Base-by-base conservation (phyloP, 805 yeast species). In the Candida succiphila region DNA sequence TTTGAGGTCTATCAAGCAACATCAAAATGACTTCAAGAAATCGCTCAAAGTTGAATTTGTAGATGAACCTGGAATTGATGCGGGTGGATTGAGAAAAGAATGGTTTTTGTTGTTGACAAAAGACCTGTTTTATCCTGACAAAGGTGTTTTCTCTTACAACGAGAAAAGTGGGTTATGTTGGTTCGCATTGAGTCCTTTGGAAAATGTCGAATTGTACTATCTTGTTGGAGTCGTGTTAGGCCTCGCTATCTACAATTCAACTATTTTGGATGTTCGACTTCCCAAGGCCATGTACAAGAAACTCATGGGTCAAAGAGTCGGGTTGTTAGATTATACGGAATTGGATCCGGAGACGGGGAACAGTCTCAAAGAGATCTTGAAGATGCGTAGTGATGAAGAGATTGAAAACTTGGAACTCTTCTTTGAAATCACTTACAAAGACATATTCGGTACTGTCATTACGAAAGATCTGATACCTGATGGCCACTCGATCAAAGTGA, bases 31-130 rank as follows among this genome's bases (percentile, higher is more conserved):
- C 46, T 62, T 87, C 37, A 75, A 80, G 45, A 87, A 88, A 48
- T 71, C 85, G 2, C 56, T 89, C 21, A 69, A 75, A 40, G 79
- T 92, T 7, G 88, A 83, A 45, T 89, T 92, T 52, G 60, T 79
- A 4, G 78, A 78, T 38, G 98, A 89, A 49, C 94, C 88, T 0
- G 98, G 97, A 0, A 72, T 89, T 17, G 98, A 89, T 60, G 96
- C 87, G 1, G 97, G 98, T 2, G 98, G 98, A 0, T 65, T 89
- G 37, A 75, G 80, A 46, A 88, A 87, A 49, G 98, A 89, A 49
- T 89, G 98, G 98, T 88, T 92, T 54, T 62, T 75, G 31, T 56
- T 88, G 26, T 60, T 92, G 26, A 76, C 83, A 1, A 72, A 71
- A 37, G 78, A 79, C 18, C 53, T 89, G 2, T 82, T 88, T 49